Percentiles rank a stretch among this genome's conserved stretches.
These are phyloP conservation scores for Aspergillus oerlinghausenensis DNA, from an alignment of 2,329 filamentous ascomycete species.

Conservation along the genomic window DNA sequence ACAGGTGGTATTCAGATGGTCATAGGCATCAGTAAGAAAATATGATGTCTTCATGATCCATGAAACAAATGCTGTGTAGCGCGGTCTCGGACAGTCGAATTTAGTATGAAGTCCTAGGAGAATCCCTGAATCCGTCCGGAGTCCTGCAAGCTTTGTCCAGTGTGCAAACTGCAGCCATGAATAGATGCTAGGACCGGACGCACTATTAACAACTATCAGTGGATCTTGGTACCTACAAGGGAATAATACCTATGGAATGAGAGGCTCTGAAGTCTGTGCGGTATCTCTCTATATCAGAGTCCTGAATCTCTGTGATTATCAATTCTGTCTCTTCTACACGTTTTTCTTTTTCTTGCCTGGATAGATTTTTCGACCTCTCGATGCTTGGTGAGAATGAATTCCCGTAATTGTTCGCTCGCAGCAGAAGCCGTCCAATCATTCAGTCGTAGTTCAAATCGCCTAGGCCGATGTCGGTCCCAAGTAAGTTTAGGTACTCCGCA, in stretches of 20 bases:
- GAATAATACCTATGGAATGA: background rate
- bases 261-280: background rate
- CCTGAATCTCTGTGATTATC: conserved; percentile 10
- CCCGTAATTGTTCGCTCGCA: too few relatives aligned
- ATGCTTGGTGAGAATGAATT: background rate
- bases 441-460: background rate
- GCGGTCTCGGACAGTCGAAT: background rate
- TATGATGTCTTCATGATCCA: background rate
- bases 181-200: too few relatives aligned
- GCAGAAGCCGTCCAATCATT: background rate
- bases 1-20: background rate
- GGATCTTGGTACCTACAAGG: background rate
- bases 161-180: background rate
- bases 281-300: background rate
- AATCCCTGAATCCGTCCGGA: too few relatives aligned
- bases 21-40: background rate
- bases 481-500: background rate
- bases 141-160: background rate
- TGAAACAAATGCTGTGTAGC: background rate
- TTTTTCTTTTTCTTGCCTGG: background rate
- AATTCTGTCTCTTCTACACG: conserved; percentile 9
- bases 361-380: background rate
- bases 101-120: too few relatives aligned
- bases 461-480: conserved; percentile 13
- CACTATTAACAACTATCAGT: too few relatives aligned